Evolutionary conservation across 2,329 filamentous ascomycete species (phyloP).

Genomic region (Alternaria panax): DNA sequence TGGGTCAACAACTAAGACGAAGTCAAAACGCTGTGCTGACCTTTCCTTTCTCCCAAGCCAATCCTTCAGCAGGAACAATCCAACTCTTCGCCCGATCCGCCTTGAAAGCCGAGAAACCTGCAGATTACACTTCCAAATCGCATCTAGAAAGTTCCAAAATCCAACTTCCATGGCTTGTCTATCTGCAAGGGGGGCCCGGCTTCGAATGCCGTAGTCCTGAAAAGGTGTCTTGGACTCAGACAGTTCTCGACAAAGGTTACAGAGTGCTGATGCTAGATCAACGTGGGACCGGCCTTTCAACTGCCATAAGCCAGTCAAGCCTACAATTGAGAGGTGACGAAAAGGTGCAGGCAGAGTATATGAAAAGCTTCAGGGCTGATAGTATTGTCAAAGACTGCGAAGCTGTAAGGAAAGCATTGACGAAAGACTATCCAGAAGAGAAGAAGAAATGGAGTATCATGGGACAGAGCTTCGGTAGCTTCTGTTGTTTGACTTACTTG

Average conservation of each 20-base stretch:
- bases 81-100: constrained; percentile 81
- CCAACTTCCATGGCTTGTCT: constrained; percentile 69
- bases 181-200: constrained; percentile 86
- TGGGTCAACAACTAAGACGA: not conserved
- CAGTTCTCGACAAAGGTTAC: constrained; percentile 79
- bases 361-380: constrained; percentile 86
- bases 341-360: constrained; percentile 76
- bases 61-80: constrained; percentile 67
- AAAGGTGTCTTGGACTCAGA: constrained; percentile 72
- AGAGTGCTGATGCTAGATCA: constrained; percentile 88
- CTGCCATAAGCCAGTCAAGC: constrained; percentile 76
- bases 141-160: constrained; percentile 57
- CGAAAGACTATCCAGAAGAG: constrained; percentile 70
- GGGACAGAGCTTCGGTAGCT: constrained; percentile 92
- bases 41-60: constrained; percentile 35
- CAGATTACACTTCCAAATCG: constrained; percentile 59
- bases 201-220: constrained; percentile 79
- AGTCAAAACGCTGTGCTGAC: not conserved
- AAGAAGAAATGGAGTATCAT: constrained; percentile 84
- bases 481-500: constrained; percentile 83
- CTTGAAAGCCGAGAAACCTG: constrained; percentile 69
- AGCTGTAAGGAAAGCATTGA: constrained; percentile 79
- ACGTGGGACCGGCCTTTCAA: constrained; percentile 85
- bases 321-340: constrained; percentile 69
- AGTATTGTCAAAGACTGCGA: constrained; percentile 90